Conservation (phyloP, 2,329 filamentous ascomycete species). For the Dothistroma septosporum region DNA sequence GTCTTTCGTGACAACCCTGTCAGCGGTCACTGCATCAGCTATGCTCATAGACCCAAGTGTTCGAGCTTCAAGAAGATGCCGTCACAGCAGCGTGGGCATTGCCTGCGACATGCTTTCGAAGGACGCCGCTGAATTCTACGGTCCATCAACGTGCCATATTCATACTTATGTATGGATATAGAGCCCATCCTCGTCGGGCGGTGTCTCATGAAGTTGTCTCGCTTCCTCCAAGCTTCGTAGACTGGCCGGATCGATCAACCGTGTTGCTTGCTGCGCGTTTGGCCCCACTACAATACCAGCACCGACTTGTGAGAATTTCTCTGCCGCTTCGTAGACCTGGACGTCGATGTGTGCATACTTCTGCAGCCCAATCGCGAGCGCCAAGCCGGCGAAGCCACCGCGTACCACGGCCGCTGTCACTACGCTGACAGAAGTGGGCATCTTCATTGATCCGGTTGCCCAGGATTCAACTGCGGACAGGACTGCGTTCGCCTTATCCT, state of each 20-base stretch:
- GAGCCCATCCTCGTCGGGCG: conserved; percentile 5
- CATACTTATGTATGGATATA: background rate
- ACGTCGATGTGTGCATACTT: conserved; percentile 45
- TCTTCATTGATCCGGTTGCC: background rate
- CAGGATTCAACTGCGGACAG: background rate
- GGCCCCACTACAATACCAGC: conserved; percentile 43
- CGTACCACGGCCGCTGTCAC: conserved; percentile 11
- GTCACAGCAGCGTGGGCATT: too few species aligned
- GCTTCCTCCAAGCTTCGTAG: conserved; percentile 13
- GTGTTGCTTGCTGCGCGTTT: conserved; percentile 52
- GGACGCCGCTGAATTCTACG: too few species aligned
- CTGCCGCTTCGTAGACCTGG: conserved; percentile 54
- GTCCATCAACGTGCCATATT: too few species aligned
- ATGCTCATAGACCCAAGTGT: too few species aligned
- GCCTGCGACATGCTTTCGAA: too few species aligned
- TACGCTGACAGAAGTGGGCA: background rate
- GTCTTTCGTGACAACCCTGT: conserved; percentile 1
- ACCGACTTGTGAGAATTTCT: conserved; percentile 11
- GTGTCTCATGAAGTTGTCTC: background rate
- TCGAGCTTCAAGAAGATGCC: too few species aligned
- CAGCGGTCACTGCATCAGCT: too few species aligned
- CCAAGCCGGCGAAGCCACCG: conserved; percentile 49
- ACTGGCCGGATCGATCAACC: conserved; percentile 47
- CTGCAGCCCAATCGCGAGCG: conserved; percentile 50
- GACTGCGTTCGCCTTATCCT: background rate